phyloP scores from a whole-genome alignment of 495 filamentous ascomycete genomes.

The Talaromyces proteolyticus region DNA sequence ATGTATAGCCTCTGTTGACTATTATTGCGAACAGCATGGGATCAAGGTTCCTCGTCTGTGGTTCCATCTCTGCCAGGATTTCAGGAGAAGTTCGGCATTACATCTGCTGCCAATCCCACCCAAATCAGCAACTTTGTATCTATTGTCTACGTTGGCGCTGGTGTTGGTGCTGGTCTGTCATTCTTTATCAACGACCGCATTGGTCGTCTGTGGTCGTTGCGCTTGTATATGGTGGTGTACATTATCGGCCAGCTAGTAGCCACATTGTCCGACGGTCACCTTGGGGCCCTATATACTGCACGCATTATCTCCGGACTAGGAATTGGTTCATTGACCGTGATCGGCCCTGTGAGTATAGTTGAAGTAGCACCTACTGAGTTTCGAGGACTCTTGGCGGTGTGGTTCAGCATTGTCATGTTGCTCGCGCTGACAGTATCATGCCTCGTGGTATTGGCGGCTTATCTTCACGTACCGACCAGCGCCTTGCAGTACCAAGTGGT shows the following conservation, averaged over 20 bases:
- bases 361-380: slow-evolving; percentile 12
- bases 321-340: slow-evolving; percentile 10
- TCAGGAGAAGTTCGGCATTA: slow-evolving; percentile 10
- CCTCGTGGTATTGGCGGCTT: slow-evolving; percentile 6
- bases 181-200: slow-evolving; percentile 15
- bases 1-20: background rate
- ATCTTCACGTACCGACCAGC: slow-evolving; percentile 6
- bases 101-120: slow-evolving; percentile 6
- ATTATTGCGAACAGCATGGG: slow-evolving; percentile 9
- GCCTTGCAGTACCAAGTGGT: slow-evolving; percentile 11
- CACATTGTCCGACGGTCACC: slow-evolving; percentile 2
- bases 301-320: slow-evolving; percentile 16
- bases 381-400: slow-evolving; percentile 11
- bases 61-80: slow-evolving; percentile 11
- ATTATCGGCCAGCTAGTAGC: slow-evolving; percentile 11
- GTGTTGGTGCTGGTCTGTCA: slow-evolving; percentile 11
- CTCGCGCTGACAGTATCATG: background rate
- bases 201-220: slow-evolving; percentile 13
- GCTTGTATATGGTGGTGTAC: slow-evolving; percentile 8
- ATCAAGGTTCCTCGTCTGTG: slow-evolving; percentile 11
- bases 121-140: slow-evolving; percentile 12
- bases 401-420: slow-evolving; percentile 12
- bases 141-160: slow-evolving; percentile 13
- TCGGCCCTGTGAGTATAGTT: slow-evolving; percentile 9
- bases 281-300: slow-evolving; percentile 4